Percentiles rank a stretch among this genome's conserved stretches.
phyloP scores from a whole-genome alignment of 306 rosid species.

The Lathyrus tuberosus region DNA sequence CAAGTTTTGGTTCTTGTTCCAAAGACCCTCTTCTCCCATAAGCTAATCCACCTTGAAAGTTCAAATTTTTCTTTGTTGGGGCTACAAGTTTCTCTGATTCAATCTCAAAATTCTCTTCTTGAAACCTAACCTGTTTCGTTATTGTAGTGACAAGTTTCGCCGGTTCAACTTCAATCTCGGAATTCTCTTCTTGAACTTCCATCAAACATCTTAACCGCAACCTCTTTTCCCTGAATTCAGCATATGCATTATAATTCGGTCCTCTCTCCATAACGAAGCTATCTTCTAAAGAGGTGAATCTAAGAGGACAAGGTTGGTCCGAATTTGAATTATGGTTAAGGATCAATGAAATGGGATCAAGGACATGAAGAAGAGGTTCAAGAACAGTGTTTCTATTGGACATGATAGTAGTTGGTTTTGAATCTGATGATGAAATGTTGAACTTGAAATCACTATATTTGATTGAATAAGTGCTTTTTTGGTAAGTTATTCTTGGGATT shows the following conservation, averaged over 20 bases:
- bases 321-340: constrained; percentile 56
- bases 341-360: constrained; percentile 74
- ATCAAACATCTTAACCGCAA: constrained; percentile 43
- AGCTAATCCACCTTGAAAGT: constrained; percentile 44
- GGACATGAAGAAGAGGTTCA: constrained; percentile 55
- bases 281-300: constrained; percentile 48
- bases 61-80: constrained; percentile 69
- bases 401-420: constrained; percentile 45
- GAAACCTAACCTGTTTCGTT: background rate
- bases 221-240: constrained; percentile 68
- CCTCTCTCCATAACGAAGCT: constrained; percentile 78
- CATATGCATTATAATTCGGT: constrained; percentile 75
- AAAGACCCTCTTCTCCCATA: constrained; percentile 48
- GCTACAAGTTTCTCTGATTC: constrained; percentile 18
- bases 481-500: constrained; percentile 13
- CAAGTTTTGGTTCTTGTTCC: constrained; percentile 54
- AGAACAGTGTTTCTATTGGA: constrained; percentile 48
- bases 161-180: constrained; percentile 19
- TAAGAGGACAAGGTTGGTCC: constrained; percentile 47
- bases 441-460: constrained; percentile 15
- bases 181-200: constrained; percentile 33
- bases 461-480: constrained; percentile 17
- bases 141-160: background rate
- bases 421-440: constrained; percentile 10
- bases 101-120: constrained; percentile 31